These are phyloP conservation scores for Eimeria sp. DNA, from an alignment of 169 alveolate genomes.

Conservation along the genomic window DNA sequence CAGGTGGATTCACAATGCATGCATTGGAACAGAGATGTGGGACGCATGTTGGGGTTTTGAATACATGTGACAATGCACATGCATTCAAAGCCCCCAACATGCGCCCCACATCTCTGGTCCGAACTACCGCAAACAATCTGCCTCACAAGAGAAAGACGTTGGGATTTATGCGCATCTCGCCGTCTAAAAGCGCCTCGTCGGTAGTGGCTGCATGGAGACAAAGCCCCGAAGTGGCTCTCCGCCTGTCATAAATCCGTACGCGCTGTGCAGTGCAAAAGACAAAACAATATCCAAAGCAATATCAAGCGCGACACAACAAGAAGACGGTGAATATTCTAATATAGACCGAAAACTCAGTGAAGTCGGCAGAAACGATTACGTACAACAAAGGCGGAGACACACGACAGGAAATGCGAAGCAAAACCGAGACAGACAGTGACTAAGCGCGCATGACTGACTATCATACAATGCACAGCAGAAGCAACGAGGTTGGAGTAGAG, in stretches of 20 bases:
- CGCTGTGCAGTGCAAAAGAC: conserved; percentile 1
- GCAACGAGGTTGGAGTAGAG: neutral
- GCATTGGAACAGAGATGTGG: too few relatives aligned
- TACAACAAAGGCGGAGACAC: neutral
- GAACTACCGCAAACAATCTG: neutral
- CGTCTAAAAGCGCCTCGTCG: conserved; percentile 11
- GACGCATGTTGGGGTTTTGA: too few relatives aligned
- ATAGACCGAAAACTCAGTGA: neutral
- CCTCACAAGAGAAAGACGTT: conserved; percentile 39
- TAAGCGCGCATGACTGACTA: too few relatives aligned
- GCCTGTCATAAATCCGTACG: conserved; percentile 28
- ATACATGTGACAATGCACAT: too few relatives aligned
- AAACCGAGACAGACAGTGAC: neutral
- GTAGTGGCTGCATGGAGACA: conserved; percentile 25
- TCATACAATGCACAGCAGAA: neutral
- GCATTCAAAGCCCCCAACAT: neutral
- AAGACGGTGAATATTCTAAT: too few relatives aligned
- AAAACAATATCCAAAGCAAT: neutral
- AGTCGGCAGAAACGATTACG: neutral
- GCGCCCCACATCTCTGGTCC: neutral
- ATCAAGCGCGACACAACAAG: neutral
- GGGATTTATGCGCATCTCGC: neutral
- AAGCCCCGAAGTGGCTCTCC: conserved; percentile 46
- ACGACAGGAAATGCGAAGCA: neutral
- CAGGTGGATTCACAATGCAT: neutral